Percentiles rank a stretch among this genome's conserved stretches.
Evolutionary conservation across 129 eudicot genomes (phyloP).

Genomic region (Centrapalus pauciflorus): DNA sequence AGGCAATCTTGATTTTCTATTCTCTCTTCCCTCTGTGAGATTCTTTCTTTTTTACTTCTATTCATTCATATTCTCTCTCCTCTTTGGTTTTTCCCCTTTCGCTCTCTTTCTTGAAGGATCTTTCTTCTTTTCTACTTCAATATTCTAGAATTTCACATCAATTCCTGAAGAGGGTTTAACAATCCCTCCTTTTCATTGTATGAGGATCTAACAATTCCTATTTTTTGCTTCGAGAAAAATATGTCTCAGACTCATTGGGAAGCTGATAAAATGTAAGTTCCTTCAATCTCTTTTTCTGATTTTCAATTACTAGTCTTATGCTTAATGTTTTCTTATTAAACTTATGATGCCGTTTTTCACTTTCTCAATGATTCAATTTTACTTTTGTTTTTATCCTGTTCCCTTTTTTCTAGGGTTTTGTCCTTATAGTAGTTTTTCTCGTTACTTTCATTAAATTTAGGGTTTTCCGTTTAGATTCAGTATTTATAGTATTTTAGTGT

Average conservation of each 20-base stretch:
- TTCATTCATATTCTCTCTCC: conserved; percentile 15
- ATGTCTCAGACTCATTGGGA: conserved; percentile 99
- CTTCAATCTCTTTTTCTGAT: not conserved
- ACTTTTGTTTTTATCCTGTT: not conserved
- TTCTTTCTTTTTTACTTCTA: not conserved
- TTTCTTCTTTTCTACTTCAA: conserved; percentile 24
- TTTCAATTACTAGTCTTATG: not conserved
- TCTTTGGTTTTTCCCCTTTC: not conserved
- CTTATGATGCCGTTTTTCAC: conserved; percentile 9
- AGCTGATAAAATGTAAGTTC: conserved; percentile 91
- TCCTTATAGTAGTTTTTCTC: not conserved
- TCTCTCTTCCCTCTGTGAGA: not conserved
- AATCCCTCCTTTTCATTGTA: conserved; percentile 9
- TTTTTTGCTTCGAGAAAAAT: conserved; percentile 14
- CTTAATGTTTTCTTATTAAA: conserved; percentile 17
- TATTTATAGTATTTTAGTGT: not conserved
- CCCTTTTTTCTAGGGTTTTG: conserved; percentile 39
- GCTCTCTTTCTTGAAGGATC: conserved; percentile 22
- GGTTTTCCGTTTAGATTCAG: conserved; percentile 7
- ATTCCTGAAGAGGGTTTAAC: conserved; percentile 19
- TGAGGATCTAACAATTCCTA: conserved; percentile 38
- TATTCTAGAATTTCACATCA: conserved; percentile 23
- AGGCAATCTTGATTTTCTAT: conserved; percentile 9
- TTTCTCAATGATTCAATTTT: conserved; percentile 1
- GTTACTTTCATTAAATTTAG: not conserved